These are phyloP conservation scores for Cocos nucifera DNA, from an alignment of 176 grass and related monocot genomes.

Conservation along the genomic window DNA sequence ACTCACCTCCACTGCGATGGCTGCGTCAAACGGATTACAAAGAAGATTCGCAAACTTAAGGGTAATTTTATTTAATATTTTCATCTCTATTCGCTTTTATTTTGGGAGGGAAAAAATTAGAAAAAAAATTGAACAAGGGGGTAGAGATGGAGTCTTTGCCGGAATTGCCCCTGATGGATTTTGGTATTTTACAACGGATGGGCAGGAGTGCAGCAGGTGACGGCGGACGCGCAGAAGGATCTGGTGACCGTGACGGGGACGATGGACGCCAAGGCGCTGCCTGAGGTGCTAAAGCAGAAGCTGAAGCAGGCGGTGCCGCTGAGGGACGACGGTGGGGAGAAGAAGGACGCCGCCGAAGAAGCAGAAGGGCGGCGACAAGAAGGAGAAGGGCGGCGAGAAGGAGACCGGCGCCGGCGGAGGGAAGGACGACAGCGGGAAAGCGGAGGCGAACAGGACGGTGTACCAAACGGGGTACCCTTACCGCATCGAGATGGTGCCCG, in stretches of 20 bases:
- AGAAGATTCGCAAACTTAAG: constrained; percentile 49
- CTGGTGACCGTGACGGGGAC: constrained; percentile 66
- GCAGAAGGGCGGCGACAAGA: background rate
- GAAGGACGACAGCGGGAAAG: background rate
- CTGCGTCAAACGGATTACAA: constrained; percentile 53
- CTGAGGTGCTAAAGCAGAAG: constrained; percentile 40
- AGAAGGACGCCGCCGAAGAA: constrained; percentile 20
- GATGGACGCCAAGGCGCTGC: constrained; percentile 51
- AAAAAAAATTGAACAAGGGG: no score
- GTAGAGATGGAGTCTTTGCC: no score
- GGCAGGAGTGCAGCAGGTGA: constrained; percentile 53
- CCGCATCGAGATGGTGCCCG: constrained; percentile 34
- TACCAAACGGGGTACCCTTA: constrained; percentile 20
- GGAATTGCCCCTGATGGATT: no score
- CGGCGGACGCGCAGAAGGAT: constrained; percentile 41
- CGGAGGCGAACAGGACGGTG: constrained; percentile 5
- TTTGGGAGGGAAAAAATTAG: no score
- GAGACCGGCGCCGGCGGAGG: background rate
- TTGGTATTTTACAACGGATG: no score
- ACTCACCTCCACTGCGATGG: constrained; percentile 68
- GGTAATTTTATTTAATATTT: constrained; percentile 24
- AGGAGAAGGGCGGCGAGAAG: background rate
- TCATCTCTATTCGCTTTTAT: no score
- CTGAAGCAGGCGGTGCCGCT: constrained; percentile 32
- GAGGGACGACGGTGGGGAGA: no score